phyloP scores from a whole-genome alignment of 192 early-diverging fungal species.

The Entomortierella parvispora region DNA sequence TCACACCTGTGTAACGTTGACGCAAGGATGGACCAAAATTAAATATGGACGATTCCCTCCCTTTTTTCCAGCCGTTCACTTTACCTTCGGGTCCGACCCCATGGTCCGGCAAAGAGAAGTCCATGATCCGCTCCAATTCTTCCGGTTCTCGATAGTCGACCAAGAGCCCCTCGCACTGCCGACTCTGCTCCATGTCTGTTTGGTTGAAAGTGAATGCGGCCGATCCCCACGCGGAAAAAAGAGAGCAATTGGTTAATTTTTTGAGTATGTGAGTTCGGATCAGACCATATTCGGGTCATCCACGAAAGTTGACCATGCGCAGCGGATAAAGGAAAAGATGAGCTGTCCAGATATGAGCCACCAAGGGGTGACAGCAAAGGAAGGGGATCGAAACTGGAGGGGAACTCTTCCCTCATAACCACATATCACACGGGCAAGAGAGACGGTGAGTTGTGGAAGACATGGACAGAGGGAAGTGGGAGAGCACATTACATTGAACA shows the following conservation, averaged over 20 bases:
- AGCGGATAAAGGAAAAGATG: slow-evolving; percentile 9
- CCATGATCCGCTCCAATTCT: slow-evolving; percentile 56
- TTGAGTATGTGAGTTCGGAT: neutral
- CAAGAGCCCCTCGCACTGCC: slow-evolving; percentile 40
- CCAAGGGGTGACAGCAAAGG: too few species aligned
- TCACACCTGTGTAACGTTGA: neutral
- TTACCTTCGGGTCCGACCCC: slow-evolving; percentile 60
- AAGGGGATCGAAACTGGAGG: too few species aligned
- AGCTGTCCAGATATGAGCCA: too few species aligned
- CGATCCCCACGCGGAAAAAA: neutral
- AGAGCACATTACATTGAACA: slow-evolving; percentile 58
- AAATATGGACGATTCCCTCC: neutral
- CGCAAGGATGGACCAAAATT: too few species aligned
- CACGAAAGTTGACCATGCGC: slow-evolving; percentile 22
- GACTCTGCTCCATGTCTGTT: slow-evolving; percentile 59
- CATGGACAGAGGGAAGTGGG: too few species aligned
- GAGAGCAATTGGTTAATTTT: slow-evolving; percentile 4
- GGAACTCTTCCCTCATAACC: too few species aligned
- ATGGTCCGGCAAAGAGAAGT: slow-evolving; percentile 56
- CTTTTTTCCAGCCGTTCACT: neutral
- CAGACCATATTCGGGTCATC: slow-evolving; percentile 3
- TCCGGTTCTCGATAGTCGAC: slow-evolving; percentile 57
- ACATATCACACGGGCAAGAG: too few species aligned
- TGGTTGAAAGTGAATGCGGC: neutral
- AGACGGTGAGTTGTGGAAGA: too few species aligned